Base-by-base conservation (phyloP, 768 basidiomycete genomes). In the Kwoniella sp. region DNA sequence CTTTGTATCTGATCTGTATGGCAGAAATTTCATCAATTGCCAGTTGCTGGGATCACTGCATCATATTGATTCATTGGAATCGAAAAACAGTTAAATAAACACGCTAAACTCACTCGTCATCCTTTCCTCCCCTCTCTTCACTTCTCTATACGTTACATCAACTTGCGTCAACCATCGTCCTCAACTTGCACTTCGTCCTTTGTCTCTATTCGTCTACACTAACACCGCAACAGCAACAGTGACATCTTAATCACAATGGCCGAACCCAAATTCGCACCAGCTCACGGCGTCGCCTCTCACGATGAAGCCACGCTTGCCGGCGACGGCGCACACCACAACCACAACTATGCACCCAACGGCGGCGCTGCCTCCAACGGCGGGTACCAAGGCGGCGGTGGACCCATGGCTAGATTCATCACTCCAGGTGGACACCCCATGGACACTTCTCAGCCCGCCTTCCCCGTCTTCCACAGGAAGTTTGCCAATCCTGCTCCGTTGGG, bases 401-500 rank as follows among this genome's bases (percentile, higher is more conserved):
- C 64, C 26, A 61, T 74, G 45, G 52, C 56, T 48, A 55, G 72
- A 26, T 72, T 73, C 75, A 72, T 79, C 61, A 81, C 79, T 13
- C 73, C 78, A 9, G 78, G 78, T 56, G 78, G 78, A 23, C 64
- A 79, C 69, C 73, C 75, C 22, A 63, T 78, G 28, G 79, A 80
- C 63, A 77, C 61, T 55, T 67, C 69, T 50, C 77, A 81, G 65
- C 72, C 69, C 38, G 70, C 76, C 37, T 69, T 73, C 51, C 69
- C 72, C 51, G 62, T 72, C 47, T 81, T 70, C 70, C 79, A 79
- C 66, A 56, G 78, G 55, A 69, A 66, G 58, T 76, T 79, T 67
- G 79, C 62, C 63, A 79, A 80, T 63, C 81, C 81, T 2, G 73
- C 80, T 11, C 81, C 81, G 3, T 64, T 82, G 13, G 81, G 81